Evolutionary conservation across 2,329 filamentous ascomycete species (phyloP).

Genomic region (Phialophora verrucosa): DNA sequence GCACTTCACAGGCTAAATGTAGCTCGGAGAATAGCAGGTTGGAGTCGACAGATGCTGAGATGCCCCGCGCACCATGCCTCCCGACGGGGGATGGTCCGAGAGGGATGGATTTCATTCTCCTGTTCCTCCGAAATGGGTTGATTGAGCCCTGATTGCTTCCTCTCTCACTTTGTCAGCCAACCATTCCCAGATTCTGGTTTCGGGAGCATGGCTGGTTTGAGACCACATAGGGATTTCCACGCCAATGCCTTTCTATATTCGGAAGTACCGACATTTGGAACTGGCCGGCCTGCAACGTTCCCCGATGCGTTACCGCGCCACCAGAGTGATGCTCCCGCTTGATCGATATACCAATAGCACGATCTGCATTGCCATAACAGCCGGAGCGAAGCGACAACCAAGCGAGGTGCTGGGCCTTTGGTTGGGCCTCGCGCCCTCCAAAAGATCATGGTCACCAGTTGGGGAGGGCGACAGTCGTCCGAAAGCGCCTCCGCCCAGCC

Average conservation of each 20-base stretch:
- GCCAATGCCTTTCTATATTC: too few relatives aligned
- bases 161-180: too few relatives aligned
- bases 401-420: neutral
- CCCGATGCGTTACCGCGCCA: neutral
- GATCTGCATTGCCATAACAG: neutral
- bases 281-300: neutral
- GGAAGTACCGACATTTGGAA: neutral
- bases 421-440: too few relatives aligned
- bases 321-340: neutral
- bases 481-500: neutral
- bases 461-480: neutral
- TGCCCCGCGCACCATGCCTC: neutral
- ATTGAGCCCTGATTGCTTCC: neutral
- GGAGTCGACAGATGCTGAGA: neutral
- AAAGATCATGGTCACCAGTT: neutral
- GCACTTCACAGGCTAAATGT: neutral
- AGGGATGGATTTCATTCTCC: neutral
- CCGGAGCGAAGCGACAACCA: neutral
- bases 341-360: neutral
- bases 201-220: too few relatives aligned
- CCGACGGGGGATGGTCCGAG: neutral
- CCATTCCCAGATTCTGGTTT: too few relatives aligned
- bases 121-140: neutral
- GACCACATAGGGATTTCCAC: too few relatives aligned
- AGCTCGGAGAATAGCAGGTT: neutral